phyloP scores from a whole-genome alignment of 106 monocot genomes.

The Apostasia ramifera region DNA sequence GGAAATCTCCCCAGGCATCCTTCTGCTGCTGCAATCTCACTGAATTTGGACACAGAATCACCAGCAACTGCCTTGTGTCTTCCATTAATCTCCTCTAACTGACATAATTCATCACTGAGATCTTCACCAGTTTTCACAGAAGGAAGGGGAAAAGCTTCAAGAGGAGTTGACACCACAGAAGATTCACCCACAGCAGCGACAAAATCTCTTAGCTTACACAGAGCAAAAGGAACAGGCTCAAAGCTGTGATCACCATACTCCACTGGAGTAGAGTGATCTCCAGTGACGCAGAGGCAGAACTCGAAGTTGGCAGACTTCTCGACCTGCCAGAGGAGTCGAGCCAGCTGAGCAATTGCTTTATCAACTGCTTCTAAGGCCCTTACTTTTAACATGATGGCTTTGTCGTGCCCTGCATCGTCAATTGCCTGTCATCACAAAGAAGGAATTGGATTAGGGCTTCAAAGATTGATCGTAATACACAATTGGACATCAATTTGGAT shows the following conservation, averaged over 20 bases:
- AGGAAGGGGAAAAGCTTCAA: constrained; percentile 75
- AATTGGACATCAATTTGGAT: no score
- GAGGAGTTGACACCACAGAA: constrained; percentile 24
- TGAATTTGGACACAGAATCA: constrained; percentile 66
- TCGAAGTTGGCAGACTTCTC: constrained; percentile 57
- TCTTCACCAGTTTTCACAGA: constrained; percentile 61
- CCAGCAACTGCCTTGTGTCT: constrained; percentile 32
- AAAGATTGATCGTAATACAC: not conserved
- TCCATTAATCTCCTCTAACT: not conserved
- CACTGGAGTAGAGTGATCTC: constrained; percentile 93
- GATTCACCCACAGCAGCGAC: constrained; percentile 55
- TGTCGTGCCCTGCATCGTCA: constrained; percentile 97
- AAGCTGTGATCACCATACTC: constrained; percentile 98
- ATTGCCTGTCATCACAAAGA: constrained; percentile 51
- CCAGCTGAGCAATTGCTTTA: constrained; percentile 65
- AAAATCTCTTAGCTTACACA: constrained; percentile 62
- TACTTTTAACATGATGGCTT: constrained; percentile 72
- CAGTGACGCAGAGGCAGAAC: constrained; percentile 77
- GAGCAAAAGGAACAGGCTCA: constrained; percentile 81
- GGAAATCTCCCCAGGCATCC: constrained; percentile 90
- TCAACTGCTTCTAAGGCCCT: constrained; percentile 82
- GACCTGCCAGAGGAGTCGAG: constrained; percentile 69
- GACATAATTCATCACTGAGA: constrained; percentile 15
- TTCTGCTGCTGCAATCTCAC: constrained; percentile 70
- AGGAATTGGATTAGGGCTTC: not conserved